A percentile compares a stretch with the other conserved stretches of the same genome.
phyloP scores from a whole-genome alignment of 2,329 filamentous ascomycete species.

The Neofusicoccum laricinum region DNA sequence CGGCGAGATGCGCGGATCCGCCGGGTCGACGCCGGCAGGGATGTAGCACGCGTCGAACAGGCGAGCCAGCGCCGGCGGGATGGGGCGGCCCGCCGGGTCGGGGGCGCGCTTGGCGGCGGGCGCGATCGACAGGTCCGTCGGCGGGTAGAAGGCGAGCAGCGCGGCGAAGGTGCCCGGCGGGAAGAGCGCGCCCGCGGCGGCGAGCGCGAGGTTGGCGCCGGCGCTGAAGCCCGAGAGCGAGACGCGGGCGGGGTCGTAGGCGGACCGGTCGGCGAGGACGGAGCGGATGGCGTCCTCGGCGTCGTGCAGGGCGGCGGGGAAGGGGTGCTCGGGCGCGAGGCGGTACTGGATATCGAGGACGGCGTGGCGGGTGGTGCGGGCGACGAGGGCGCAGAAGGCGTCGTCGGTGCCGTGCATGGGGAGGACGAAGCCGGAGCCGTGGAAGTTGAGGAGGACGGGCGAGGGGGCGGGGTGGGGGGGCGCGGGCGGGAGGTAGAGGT shows the following conservation, averaged over 20 bases:
- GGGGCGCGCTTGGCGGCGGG: slow-evolving; percentile 30
- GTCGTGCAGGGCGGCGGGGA: slow-evolving; percentile 38
- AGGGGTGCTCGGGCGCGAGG: slow-evolving; percentile 38
- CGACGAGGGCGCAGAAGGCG: slow-evolving; percentile 35
- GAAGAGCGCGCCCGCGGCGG: slow-evolving; percentile 23
- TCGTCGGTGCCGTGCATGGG: slow-evolving; percentile 40
- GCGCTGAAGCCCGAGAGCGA: slow-evolving; percentile 41
- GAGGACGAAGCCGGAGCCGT: slow-evolving; percentile 34
- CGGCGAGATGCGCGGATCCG: slow-evolving; percentile 36
- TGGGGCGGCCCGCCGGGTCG: slow-evolving; percentile 18
- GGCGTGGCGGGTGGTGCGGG: slow-evolving; percentile 25
- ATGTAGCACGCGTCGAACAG: slow-evolving; percentile 38
- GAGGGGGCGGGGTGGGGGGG: neutral
- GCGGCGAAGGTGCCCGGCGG: slow-evolving; percentile 28
- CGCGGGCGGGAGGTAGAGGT: slow-evolving; percentile 22
- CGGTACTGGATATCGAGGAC: slow-evolving; percentile 40
- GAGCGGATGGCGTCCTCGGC: slow-evolving; percentile 33
- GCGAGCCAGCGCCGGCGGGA: slow-evolving; percentile 22
- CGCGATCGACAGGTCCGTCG: slow-evolving; percentile 30
- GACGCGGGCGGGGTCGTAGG: slow-evolving; percentile 30
- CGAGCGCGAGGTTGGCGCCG: slow-evolving; percentile 39
- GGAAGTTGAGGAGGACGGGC: slow-evolving; percentile 35
- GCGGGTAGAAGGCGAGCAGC: slow-evolving; percentile 34
- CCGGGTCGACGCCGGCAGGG: slow-evolving; percentile 21
- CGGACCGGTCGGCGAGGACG: slow-evolving; percentile 22